These are phyloP conservation scores for Nakaseomyces kungkrabaensis DNA, from an alignment of 1,139 yeast species.

Conservation along the genomic window DNA sequence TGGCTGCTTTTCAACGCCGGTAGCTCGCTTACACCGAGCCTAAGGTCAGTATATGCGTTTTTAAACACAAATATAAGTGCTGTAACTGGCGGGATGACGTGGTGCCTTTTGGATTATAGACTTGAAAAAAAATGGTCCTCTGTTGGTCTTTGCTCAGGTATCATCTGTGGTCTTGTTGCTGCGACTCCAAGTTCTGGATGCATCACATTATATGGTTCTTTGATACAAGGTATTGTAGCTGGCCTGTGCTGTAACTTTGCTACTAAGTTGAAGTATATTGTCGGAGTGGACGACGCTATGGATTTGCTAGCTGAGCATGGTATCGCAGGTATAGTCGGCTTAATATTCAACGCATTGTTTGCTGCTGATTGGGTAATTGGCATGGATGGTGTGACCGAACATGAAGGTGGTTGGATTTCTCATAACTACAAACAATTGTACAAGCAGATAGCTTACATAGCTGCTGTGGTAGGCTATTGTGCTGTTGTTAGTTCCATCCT, in stretches of 20 bases:
- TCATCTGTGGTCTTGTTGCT: slow-evolving; percentile 90
- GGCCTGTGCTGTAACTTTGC: slow-evolving; percentile 84
- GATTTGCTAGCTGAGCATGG: slow-evolving; percentile 99
- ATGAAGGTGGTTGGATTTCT: slow-evolving; percentile 84
- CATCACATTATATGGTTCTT: slow-evolving; percentile 87
- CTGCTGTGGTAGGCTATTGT: slow-evolving; percentile 68
- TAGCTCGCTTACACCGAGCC: slow-evolving; percentile 52
- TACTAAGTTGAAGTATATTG: slow-evolving; percentile 74
- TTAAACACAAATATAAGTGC: slow-evolving; percentile 88
- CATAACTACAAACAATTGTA: slow-evolving; percentile 88
- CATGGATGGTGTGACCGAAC: slow-evolving; percentile 73
- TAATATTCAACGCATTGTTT: slow-evolving; percentile 80
- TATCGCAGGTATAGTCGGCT: slow-evolving; percentile 84
- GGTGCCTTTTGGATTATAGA: slow-evolving; percentile 86
- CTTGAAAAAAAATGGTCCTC: slow-evolving; percentile 87
- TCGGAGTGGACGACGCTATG: slow-evolving; percentile 80
- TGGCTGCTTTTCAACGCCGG: slow-evolving; percentile 90
- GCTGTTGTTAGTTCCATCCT: slow-evolving; percentile 68
- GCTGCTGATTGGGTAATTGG: slow-evolving; percentile 85
- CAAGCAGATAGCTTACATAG: slow-evolving; percentile 75
- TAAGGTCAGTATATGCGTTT: slow-evolving; percentile 51
- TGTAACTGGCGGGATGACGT: slow-evolving; percentile 80
- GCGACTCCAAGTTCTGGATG: slow-evolving; percentile 93
- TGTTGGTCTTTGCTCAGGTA: slow-evolving; percentile 91
- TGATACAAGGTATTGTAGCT: slow-evolving; percentile 69